Evolutionary conservation across 352 stramenopile genomes (phyloP).

Genomic region (Pythium oligandrum): DNA sequence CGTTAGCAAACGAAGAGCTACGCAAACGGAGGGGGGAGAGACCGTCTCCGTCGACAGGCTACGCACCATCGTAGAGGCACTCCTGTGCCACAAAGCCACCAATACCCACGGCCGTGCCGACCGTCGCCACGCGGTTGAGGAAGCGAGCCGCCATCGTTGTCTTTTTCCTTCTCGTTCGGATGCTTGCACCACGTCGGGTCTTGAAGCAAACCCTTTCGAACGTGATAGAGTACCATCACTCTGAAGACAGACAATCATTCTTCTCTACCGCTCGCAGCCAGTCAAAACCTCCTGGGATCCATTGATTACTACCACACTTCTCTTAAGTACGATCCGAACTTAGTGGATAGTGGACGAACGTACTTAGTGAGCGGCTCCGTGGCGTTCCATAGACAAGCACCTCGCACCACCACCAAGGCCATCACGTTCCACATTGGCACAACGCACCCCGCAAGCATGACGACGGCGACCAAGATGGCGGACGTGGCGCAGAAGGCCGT

Average conservation of each 20-base stretch:
- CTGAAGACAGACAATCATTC: conserved; percentile 11
- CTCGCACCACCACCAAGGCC: background rate
- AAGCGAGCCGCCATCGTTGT: conserved; percentile 63
- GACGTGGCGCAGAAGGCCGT: conserved; percentile 83
- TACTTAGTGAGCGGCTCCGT: background rate
- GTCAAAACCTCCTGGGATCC: background rate
- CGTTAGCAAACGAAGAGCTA: no score
- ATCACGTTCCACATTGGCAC: background rate
- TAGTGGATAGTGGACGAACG: background rate
- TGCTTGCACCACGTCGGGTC: conserved; percentile 18
- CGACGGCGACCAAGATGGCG: conserved; percentile 39
- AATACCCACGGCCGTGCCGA: conserved; percentile 57
- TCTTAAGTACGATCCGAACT: background rate
- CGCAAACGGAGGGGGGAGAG: no score
- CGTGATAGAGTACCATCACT: conserved; percentile 12
- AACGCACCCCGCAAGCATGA: conserved; percentile 9
- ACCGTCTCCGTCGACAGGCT: no score
- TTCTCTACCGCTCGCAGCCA: conserved; percentile 1
- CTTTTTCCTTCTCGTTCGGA: conserved; percentile 4
- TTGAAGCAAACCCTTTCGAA: conserved; percentile 10
- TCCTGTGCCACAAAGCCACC: conserved; percentile 67
- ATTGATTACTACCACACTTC: background rate
- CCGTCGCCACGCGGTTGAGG: conserved; percentile 61
- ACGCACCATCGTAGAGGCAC: conserved; percentile 83
- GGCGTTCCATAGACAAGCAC: background rate